phyloP scores from a whole-genome alignment of 768 basidiomycete genomes.

The Hygrophorus pudorinus region DNA sequence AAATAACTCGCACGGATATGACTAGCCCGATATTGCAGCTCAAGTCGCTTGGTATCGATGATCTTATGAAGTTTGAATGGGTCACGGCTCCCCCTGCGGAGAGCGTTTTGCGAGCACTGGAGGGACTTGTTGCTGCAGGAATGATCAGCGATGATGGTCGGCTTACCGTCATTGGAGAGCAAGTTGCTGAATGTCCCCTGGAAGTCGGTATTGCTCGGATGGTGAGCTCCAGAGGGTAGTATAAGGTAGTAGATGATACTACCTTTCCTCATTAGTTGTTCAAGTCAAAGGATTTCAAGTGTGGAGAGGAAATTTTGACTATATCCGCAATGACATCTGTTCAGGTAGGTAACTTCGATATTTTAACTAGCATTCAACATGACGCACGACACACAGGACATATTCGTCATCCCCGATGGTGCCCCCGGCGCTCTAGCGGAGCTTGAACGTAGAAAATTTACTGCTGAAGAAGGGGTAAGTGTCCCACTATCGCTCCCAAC shows the following conservation, averaged over 20 bases:
- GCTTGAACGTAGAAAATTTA: conserved; percentile 90
- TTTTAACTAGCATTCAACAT: background rate
- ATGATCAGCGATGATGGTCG: conserved; percentile 80
- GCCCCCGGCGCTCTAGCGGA: conserved; percentile 80
- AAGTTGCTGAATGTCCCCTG: conserved; percentile 89
- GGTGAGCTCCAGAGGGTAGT: conserved; percentile 34
- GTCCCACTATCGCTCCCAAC: background rate
- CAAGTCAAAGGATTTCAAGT: conserved; percentile 72
- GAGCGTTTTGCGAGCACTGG: conserved; percentile 76
- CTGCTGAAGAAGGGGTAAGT: conserved; percentile 90
- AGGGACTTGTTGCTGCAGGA: conserved; percentile 68
- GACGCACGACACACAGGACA: conserved; percentile 44
- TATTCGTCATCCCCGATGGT: conserved; percentile 83
- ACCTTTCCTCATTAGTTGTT: conserved; percentile 50
- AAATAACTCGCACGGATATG: conserved; percentile 86
- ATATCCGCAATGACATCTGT: conserved; percentile 94
- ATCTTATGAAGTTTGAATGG: conserved; percentile 96
- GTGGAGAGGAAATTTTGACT: conserved; percentile 91
- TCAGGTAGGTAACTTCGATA: conserved; percentile 39
- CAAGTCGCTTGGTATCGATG: conserved; percentile 90
- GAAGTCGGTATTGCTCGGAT: conserved; percentile 92
- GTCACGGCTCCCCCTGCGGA: conserved; percentile 81
- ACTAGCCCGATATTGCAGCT: conserved; percentile 87
- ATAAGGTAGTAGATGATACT: background rate
- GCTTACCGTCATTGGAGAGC: conserved; percentile 66